phyloP scores from a whole-genome alignment of 345 rosid genomes.

The Citrus reticulata region DNA sequence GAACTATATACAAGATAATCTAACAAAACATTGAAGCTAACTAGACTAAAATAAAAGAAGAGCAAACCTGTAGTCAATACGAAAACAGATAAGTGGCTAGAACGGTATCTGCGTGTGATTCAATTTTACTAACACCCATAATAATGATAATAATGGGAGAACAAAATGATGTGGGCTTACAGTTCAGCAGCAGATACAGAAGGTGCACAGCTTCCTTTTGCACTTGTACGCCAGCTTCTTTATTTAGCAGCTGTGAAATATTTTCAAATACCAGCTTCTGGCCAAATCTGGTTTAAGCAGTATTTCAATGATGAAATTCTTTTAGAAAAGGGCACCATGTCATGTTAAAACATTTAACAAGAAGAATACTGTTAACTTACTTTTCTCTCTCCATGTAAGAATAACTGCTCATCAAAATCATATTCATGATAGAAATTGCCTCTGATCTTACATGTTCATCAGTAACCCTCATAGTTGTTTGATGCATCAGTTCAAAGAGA shows the following conservation, averaged over 20 bases:
- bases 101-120: background rate
- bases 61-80: background rate
- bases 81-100: background rate
- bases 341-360: slow-evolving; percentile 1
- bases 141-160: background rate
- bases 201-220: slow-evolving; percentile 66
- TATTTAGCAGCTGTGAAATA: slow-evolving; percentile 50
- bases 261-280: slow-evolving; percentile 39
- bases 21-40: too few relatives aligned
- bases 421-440: slow-evolving; percentile 77
- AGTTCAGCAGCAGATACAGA: slow-evolving; percentile 62
- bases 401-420: slow-evolving; percentile 55
- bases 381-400: slow-evolving; percentile 59
- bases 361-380: slow-evolving; percentile 34
- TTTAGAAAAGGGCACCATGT: slow-evolving; percentile 8
- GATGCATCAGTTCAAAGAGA: slow-evolving; percentile 50
- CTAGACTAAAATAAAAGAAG: background rate
- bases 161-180: slow-evolving; percentile 34
- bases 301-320: slow-evolving; percentile 6
- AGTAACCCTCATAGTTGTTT: slow-evolving; percentile 38
- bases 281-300: slow-evolving; percentile 47
- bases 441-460: slow-evolving; percentile 58
- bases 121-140: background rate
- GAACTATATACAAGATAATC: too few relatives aligned
- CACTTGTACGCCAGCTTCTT: slow-evolving; percentile 51